These are phyloP conservation scores for Batkoa obscura DNA, from an alignment of 371 early-diverging fungal genomes.

Conservation along the genomic window DNA sequence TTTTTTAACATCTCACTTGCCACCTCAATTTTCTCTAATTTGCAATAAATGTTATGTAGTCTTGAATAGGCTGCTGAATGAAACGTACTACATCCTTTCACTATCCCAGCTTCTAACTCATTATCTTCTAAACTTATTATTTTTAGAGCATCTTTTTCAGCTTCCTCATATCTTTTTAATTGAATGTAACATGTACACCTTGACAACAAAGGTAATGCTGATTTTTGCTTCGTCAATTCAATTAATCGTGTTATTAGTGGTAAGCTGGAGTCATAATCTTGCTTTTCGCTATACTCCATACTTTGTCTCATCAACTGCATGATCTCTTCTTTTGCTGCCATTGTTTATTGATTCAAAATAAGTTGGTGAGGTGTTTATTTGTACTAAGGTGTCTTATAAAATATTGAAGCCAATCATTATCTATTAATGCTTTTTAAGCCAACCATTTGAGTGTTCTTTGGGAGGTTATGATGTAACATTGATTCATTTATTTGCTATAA, in stretches of 20 bases:
- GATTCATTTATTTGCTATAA: no score
- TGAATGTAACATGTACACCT: slow-evolving; percentile 2
- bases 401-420: no score
- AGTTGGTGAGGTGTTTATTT: no score
- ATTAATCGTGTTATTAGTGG: neutral
- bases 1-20: slow-evolving; percentile 1
- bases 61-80: slow-evolving; percentile 2
- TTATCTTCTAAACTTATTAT: neutral
- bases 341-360: no score
- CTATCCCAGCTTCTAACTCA: neutral
- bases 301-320: no score
- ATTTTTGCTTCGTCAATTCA: neutral
- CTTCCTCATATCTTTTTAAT: neutral
- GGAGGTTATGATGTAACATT: no score
- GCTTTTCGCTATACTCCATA: no score
- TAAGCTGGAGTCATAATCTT: no score
- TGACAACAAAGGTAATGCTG: neutral
- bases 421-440: no score
- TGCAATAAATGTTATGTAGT: slow-evolving; percentile 1
- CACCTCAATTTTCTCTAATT: neutral
- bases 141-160: neutral
- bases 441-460: no score
- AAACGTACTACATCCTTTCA: slow-evolving; percentile 1
- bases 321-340: no score
- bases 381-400: no score